Evolutionary conservation across 2,329 filamentous ascomycete genomes (phyloP).

Genomic region (Geoglossum cookeanum): DNA sequence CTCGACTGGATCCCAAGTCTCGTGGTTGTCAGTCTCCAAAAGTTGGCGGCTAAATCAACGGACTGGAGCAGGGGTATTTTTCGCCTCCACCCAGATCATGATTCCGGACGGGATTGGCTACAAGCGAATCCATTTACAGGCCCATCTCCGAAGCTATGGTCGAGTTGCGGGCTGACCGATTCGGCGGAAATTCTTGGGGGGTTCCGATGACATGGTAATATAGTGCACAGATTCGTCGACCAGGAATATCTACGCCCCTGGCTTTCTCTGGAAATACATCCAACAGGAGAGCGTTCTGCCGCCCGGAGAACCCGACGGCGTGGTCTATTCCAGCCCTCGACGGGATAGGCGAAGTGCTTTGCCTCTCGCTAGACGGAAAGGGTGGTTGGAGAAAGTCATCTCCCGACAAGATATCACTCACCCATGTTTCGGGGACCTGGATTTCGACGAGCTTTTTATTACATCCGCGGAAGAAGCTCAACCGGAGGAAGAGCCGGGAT

Average conservation of each 20-base stretch:
- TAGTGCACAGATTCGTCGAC: conserved; percentile 69
- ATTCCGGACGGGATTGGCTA: conserved; percentile 79
- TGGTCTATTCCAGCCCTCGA: conserved; percentile 34
- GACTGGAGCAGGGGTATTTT: conserved; percentile 46
- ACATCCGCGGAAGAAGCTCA: conserved; percentile 56
- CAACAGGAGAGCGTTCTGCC: conserved; percentile 55
- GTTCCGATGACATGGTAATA: conserved; percentile 49
- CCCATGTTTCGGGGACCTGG: conserved; percentile 49
- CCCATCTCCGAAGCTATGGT: not conserved
- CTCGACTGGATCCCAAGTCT: no score
- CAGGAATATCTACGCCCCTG: conserved; percentile 51
- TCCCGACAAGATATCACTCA: conserved; percentile 69
- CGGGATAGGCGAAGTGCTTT: conserved; percentile 46
- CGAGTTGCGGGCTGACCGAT: not conserved
- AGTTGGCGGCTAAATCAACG: not conserved
- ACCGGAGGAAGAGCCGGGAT: conserved; percentile 41
- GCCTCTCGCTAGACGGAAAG: conserved; percentile 49
- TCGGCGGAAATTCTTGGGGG: conserved; percentile 22
- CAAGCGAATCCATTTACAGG: conserved; percentile 2
- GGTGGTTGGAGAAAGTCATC: conserved; percentile 51
- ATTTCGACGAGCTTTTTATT: conserved; percentile 44
- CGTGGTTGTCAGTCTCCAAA: no score
- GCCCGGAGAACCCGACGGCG: conserved; percentile 61
- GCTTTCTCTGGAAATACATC: conserved; percentile 46
- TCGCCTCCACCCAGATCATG: conserved; percentile 43